A percentile compares a stretch with the other conserved stretches of the same genome.
Evolutionary conservation across 129 eudicot genomes (phyloP).

Genomic region (Tanacetum coccineum): DNA sequence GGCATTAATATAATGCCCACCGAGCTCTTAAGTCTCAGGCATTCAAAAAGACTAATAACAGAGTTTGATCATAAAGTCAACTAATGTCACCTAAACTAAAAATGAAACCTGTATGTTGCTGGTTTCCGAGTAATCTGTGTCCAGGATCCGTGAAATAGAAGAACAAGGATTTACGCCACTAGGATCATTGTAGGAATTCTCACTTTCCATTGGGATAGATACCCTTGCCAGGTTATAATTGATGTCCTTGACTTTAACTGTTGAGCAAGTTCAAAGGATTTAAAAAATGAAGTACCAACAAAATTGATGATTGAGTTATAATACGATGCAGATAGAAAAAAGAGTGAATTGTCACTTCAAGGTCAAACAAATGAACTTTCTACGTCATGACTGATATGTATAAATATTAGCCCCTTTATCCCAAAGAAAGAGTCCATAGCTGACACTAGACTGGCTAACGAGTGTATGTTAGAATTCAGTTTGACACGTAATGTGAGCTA

Average conservation of each 20-base stretch:
- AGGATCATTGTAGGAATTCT: slow-evolving; percentile 36
- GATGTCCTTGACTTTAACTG: slow-evolving; percentile 61
- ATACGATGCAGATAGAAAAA: not conserved
- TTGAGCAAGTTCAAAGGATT: slow-evolving; percentile 6
- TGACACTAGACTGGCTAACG: too few species aligned
- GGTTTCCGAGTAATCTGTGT: slow-evolving; percentile 46
- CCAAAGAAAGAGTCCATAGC: too few species aligned
- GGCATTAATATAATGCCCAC: too few species aligned
- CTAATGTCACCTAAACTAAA: not conserved
- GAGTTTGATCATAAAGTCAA: slow-evolving; percentile 21
- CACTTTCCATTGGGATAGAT: slow-evolving; percentile 48
- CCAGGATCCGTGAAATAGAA: slow-evolving; percentile 40
- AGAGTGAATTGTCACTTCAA: too few species aligned
- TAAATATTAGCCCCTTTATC: too few species aligned
- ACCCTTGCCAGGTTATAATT: slow-evolving; percentile 41
- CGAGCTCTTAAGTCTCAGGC: too few species aligned
- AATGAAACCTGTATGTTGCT: slow-evolving; percentile 39
- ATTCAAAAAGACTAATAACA: too few species aligned
- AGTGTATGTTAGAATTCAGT: too few species aligned
- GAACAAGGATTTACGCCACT: slow-evolving; percentile 36
- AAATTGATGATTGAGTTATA: too few species aligned
- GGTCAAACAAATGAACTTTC: too few species aligned
- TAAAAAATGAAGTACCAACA: slow-evolving; percentile 5
- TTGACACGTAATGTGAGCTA: too few species aligned
- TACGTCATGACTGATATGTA: too few species aligned